phyloP scores from a whole-genome alignment of 768 basidiomycete species.

The Rhodotorula graminis region DNA sequence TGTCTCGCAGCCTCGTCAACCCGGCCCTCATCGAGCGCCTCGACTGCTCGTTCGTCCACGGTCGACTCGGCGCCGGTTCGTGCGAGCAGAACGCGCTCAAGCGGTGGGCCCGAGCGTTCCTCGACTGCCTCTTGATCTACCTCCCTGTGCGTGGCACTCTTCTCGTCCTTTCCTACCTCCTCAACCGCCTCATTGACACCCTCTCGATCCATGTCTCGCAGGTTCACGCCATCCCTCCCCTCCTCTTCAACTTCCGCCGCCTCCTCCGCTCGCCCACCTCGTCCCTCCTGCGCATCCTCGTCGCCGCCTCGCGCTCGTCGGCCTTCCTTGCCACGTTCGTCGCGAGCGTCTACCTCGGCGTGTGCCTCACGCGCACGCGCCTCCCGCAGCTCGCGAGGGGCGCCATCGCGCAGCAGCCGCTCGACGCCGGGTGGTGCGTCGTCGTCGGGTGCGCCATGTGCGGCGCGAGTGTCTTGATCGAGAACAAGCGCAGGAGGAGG shows the following conservation, averaged over 20 bases:
- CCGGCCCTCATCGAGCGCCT: slow-evolving; percentile 25
- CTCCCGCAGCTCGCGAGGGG: slow-evolving; percentile 22
- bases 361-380: slow-evolving; percentile 39
- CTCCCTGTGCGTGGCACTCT: slow-evolving; percentile 28
- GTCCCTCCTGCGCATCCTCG: slow-evolving; percentile 20
- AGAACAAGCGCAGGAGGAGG: slow-evolving; percentile 38
- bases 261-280: slow-evolving; percentile 6
- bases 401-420: slow-evolving; percentile 8
- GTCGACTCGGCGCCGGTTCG: slow-evolving; percentile 19
- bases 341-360: slow-evolving; percentile 33
- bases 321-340: slow-evolving; percentile 42
- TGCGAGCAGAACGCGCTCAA: slow-evolving; percentile 36
- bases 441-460: slow-evolving; percentile 25
- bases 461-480: slow-evolving; percentile 31
- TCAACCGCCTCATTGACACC: background rate
- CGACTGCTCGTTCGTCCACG: slow-evolving; percentile 37
- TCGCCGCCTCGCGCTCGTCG: slow-evolving; percentile 35
- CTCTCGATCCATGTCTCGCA: background rate
- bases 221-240: slow-evolving; percentile 37
- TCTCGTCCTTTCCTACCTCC: too few species aligned
- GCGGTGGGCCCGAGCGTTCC: slow-evolving; percentile 32
- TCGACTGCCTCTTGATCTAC: slow-evolving; percentile 37
- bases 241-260: slow-evolving; percentile 35
- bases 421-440: slow-evolving; percentile 33
- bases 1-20: slow-evolving; percentile 8